phyloP scores from a whole-genome alignment of 345 rosid genomes.

The Litchi chinensis region DNA sequence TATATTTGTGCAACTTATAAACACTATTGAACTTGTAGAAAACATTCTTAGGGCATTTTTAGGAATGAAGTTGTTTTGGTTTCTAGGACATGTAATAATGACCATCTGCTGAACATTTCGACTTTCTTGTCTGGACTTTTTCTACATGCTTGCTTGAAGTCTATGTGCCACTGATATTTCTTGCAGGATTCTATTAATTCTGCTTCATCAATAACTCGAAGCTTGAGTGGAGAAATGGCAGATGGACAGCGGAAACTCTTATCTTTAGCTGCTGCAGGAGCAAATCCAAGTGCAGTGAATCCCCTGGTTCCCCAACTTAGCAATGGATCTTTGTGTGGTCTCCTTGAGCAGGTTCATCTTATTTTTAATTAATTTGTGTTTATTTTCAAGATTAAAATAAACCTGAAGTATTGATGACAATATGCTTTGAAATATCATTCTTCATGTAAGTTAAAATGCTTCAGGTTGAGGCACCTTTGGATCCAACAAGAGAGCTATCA shows the following conservation, averaged over 20 bases:
- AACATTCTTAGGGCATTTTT: neutral
- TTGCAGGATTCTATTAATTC: slow-evolving; percentile 81
- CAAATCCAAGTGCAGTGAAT: slow-evolving; percentile 54
- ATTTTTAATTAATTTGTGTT: slow-evolving; percentile 1
- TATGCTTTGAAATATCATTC: neutral
- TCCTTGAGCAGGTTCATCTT: slow-evolving; percentile 61
- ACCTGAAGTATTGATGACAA: neutral
- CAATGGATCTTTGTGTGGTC: slow-evolving; percentile 65
- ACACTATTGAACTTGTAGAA: neutral
- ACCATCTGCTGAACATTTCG: neutral
- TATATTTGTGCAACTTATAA: neutral
- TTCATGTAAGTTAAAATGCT: slow-evolving; percentile 1
- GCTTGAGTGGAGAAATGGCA: slow-evolving; percentile 75
- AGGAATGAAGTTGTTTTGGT: too few species aligned
- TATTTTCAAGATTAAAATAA: neutral
- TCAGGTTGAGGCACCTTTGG: slow-evolving; percentile 69
- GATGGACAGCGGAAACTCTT: slow-evolving; percentile 75
- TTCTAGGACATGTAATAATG: too few species aligned
- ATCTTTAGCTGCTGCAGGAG: slow-evolving; percentile 70
- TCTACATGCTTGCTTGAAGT: neutral
- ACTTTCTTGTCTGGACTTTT: neutral
- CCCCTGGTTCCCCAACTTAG: slow-evolving; percentile 57
- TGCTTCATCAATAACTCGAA: slow-evolving; percentile 64
- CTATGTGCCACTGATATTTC: neutral
- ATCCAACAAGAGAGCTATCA: slow-evolving; percentile 71